Percentiles rank a stretch among this genome's conserved stretches.
Evolutionary conservation across 2,329 filamentous ascomycete genomes (phyloP).

Genomic region (Cordyceps farinosa): DNA sequence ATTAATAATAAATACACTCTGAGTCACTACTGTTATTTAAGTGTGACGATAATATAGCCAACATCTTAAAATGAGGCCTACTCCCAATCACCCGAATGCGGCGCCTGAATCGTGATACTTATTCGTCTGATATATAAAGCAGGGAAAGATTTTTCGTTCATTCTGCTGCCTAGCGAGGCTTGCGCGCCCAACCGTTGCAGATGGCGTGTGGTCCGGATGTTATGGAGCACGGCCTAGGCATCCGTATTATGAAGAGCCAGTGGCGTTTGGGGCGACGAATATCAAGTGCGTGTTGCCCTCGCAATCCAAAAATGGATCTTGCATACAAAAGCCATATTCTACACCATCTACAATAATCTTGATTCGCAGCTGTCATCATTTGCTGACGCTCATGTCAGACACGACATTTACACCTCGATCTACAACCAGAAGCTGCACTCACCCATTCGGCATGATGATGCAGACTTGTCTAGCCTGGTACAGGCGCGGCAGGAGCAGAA

Average conservation of each 20-base stretch:
- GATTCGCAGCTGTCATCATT: neutral
- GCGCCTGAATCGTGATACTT: neutral
- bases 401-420: neutral
- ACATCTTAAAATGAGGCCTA: too few relatives aligned
- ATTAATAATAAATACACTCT: neutral
- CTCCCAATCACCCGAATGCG: neutral
- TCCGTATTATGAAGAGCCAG: neutral
- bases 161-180: constrained; percentile 7
- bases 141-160: neutral
- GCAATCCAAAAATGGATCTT: neutral
- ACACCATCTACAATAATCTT: neutral
- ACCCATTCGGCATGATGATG: constrained; percentile 6
- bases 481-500: neutral
- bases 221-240: constrained; percentile 14
- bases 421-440: constrained; percentile 3
- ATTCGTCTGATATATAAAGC: neutral
- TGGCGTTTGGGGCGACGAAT: constrained; percentile 2
- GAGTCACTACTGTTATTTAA: too few relatives aligned
- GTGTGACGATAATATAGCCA: neutral
- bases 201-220: constrained; percentile 3
- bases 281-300: constrained; percentile 9
- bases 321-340: neutral
- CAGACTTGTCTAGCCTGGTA: constrained; percentile 12
- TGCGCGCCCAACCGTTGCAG: neutral
- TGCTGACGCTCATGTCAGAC: neutral